Evolutionary conservation across 2,329 filamentous ascomycete genomes (phyloP), one percentile per base, ranked within the genome.

Genomic region (Beauveria rudraprayagi): DNA sequence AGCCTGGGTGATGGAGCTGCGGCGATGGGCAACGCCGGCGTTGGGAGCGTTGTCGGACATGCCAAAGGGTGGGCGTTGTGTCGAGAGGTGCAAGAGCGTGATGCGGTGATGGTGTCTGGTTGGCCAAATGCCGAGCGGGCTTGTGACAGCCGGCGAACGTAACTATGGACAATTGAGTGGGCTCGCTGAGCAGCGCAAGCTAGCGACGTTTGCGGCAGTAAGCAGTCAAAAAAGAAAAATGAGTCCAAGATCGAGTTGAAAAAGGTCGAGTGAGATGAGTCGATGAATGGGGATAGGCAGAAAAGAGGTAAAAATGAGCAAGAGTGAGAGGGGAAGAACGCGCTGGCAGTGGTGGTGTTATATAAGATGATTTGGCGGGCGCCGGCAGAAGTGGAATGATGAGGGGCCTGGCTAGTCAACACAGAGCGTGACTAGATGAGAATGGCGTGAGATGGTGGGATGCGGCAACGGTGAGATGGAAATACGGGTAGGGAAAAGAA

Each of bases 1-100:
- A 61, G 81, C 78, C 59, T 82, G 79, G 40, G 81, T 82, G 68
- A 85, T 78, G 63, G 83, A 85, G 66, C 80, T 77, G 67, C 83
- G 80, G 67, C 81, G 80, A 63, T 79, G 73, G 68, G 68, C 68
- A 64, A 73, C 70, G 67, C 66, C 64, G 61, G 65, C 66, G 65
- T 68, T 68, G 64, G 65, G 65, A 65, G 68, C 70, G 63, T 70
- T 72, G 66, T 76, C 73, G 60, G 72, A 71, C 70, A 75, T 74
- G 63, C 3, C 40, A 40, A 44, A 5, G 28, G 28, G 22, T 22
- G 61, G 66, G 66, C 30, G 47, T 43, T 56, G 63, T 70, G 66
- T 66, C 54, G 66, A 24, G 28, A 26, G 55, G n/a, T 65, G 66
- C 69, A 16, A 43, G 52, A 46, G 10, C 65, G 57, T 63, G 69